Conservation (phyloP, 2,329 filamentous ascomycete species). For the Falciphora oryzae region DNA sequence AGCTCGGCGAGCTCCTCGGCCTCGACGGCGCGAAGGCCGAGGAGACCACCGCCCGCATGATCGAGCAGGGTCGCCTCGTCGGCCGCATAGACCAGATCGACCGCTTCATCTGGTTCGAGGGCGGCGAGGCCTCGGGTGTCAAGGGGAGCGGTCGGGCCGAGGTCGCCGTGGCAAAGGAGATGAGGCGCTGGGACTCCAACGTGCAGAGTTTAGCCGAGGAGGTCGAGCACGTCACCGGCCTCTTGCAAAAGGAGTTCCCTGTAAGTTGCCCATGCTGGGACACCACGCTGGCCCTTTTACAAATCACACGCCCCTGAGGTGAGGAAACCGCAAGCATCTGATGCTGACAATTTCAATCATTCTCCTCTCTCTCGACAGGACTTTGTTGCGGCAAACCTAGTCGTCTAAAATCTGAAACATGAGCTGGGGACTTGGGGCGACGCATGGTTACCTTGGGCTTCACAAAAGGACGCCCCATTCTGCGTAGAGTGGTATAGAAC, state of each 20-base stretch:
- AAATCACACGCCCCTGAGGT: too few relatives aligned
- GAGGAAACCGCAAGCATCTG: too few relatives aligned
- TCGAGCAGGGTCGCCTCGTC: slow-evolving; percentile 83
- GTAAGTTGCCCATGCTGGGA: slow-evolving; percentile 28
- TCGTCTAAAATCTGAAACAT: slow-evolving; percentile 26
- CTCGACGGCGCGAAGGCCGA: slow-evolving; percentile 78
- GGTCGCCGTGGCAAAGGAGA: slow-evolving; percentile 59
- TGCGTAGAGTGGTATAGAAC: too few relatives aligned
- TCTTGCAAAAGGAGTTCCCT: slow-evolving; percentile 75
- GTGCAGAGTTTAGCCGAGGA: slow-evolving; percentile 75
- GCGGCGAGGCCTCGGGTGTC: slow-evolving; percentile 62
- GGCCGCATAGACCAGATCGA: slow-evolving; percentile 95
- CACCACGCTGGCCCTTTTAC: too few relatives aligned
- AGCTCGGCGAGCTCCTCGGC: slow-evolving; percentile 70
- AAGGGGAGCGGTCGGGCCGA: slow-evolving; percentile 62
- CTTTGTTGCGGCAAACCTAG: slow-evolving; percentile 50
- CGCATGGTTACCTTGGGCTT: too few relatives aligned
- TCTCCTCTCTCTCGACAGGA: slow-evolving; percentile 30
- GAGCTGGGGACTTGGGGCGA: too few relatives aligned
- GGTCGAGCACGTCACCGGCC: slow-evolving; percentile 78
- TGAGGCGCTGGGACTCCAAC: slow-evolving; percentile 84
- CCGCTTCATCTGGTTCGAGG: slow-evolving; percentile 79
- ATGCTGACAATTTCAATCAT: neutral
- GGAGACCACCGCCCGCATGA: slow-evolving; percentile 88
- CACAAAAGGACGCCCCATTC: too few relatives aligned